Percentiles rank a stretch among this genome's conserved stretches.
These are phyloP conservation scores for Ustilago nuda DNA, from an alignment of 1,284 basidiomycete species.

Conservation along the genomic window DNA sequence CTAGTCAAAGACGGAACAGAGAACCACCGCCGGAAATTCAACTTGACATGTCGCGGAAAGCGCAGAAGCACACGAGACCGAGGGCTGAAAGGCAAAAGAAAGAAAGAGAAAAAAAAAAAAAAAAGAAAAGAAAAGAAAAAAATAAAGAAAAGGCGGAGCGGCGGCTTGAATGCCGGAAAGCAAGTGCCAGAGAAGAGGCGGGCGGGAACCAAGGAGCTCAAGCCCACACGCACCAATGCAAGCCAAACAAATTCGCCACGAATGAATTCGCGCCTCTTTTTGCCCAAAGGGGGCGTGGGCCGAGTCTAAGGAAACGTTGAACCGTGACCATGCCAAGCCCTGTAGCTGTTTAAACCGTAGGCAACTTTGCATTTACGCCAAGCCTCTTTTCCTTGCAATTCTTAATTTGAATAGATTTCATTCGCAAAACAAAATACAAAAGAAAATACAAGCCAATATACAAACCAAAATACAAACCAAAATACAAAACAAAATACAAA, in stretches of 20 bases:
- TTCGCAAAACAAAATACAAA: neutral
- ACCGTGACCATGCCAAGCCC: constrained; percentile 36
- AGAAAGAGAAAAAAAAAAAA: too few relatives aligned
- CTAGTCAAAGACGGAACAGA: neutral
- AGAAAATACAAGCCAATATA: too few relatives aligned
- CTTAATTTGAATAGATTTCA: constrained; percentile 2
- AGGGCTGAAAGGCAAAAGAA: neutral
- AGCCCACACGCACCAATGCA: neutral
- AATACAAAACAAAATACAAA: too few relatives aligned
- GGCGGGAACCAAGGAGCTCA: neutral
- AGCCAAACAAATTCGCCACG: constrained; percentile 3
- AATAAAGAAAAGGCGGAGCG: constrained; percentile 27
- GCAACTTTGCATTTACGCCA: constrained; percentile 26
- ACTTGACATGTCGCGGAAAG: neutral
- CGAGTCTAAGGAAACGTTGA: constrained; percentile 22
- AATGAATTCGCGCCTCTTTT: constrained; percentile 5
- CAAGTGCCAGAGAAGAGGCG: constrained; percentile 1
- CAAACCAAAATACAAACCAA: too few relatives aligned
- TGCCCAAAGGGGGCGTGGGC: constrained; percentile 6
- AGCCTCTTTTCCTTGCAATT: constrained; percentile 19
- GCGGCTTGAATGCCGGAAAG: constrained; percentile 24
- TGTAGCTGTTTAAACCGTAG: constrained; percentile 36
- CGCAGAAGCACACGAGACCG: neutral
- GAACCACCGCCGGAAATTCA: neutral
- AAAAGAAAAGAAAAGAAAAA: too few relatives aligned